Conservation (phyloP, 2,329 filamentous ascomycete species). For the Tolypocladium paradoxum region DNA sequence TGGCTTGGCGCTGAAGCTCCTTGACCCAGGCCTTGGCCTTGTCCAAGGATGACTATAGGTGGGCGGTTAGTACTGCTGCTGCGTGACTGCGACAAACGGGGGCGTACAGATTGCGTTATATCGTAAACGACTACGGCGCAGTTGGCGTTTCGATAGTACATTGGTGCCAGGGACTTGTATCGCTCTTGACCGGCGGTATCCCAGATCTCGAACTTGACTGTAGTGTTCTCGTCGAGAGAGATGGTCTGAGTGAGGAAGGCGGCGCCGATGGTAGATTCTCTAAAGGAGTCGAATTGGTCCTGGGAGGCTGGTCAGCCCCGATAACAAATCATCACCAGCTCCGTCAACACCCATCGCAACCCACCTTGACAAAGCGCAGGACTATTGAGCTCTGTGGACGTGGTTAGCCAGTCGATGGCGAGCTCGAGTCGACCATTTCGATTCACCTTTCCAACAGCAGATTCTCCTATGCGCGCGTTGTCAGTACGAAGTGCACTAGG, state of each 20-base stretch:
- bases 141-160: slow-evolving; percentile 99
- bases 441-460: slow-evolving; percentile 90
- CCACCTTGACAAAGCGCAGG: slow-evolving; percentile 92
- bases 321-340: background rate
- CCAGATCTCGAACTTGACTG: slow-evolving; percentile 99
- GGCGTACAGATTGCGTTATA: slow-evolving; percentile 91
- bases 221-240: slow-evolving; percentile 93
- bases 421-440: background rate
- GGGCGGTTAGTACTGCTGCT: slow-evolving; percentile 3
- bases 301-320: slow-evolving; percentile 24
- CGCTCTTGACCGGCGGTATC: slow-evolving; percentile 97
- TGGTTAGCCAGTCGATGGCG: background rate
- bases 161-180: slow-evolving; percentile 96
- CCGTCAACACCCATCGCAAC: slow-evolving; percentile 10
- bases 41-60: slow-evolving; percentile 73
- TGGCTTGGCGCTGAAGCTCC: slow-evolving; percentile 95
- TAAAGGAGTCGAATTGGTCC: slow-evolving; percentile 98
- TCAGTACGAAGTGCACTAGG: background rate
- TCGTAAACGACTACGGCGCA: slow-evolving; percentile 98
- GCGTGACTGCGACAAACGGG: background rate
- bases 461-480: slow-evolving; percentile 60
- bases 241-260: slow-evolving; percentile 99
- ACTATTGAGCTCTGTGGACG: slow-evolving; percentile 78
- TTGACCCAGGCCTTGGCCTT: slow-evolving; percentile 99
- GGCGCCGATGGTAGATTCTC: slow-evolving; percentile 95